These are phyloP conservation scores for Celoporthe dispersa DNA, from an alignment of 2,329 filamentous ascomycete genomes.

Conservation along the genomic window DNA sequence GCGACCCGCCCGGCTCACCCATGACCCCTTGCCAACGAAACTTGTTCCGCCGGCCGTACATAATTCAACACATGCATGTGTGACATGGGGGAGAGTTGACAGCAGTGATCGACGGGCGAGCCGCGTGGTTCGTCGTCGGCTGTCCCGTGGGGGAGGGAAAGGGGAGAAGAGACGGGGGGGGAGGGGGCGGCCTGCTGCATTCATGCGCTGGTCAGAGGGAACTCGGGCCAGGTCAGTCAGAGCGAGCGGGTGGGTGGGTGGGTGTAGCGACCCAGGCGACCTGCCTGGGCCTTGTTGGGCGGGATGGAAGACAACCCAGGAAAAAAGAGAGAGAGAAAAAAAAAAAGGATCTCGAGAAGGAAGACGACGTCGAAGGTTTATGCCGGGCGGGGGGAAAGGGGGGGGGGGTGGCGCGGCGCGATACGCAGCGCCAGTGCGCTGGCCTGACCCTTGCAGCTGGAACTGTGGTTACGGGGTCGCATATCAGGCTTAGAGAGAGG, in stretches of 20 bases:
- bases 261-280: neutral
- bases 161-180: no score
- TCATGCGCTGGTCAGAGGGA: constrained; percentile 8
- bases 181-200: neutral
- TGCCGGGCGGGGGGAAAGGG: neutral
- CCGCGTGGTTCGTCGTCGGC: neutral
- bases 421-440: neutral
- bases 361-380: neutral
- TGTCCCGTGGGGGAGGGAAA: neutral
- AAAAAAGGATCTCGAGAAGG: neutral
- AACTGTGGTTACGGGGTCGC: neutral
- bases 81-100: neutral
- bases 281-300: no score
- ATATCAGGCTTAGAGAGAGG: neutral
- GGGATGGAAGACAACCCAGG: neutral
- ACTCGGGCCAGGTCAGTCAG: neutral
- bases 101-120: neutral
- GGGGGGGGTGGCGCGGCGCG: no score
- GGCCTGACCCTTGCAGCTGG: neutral
- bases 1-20: neutral
- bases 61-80: no score
- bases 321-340: neutral
- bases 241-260: neutral
- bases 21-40: neutral
- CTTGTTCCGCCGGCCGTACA: neutral